Evolutionary conservation across 2,329 filamentous ascomycete genomes (phyloP), one percentile per base, ranked within the genome.

Genomic region (Fusarium nematophilum): DNA sequence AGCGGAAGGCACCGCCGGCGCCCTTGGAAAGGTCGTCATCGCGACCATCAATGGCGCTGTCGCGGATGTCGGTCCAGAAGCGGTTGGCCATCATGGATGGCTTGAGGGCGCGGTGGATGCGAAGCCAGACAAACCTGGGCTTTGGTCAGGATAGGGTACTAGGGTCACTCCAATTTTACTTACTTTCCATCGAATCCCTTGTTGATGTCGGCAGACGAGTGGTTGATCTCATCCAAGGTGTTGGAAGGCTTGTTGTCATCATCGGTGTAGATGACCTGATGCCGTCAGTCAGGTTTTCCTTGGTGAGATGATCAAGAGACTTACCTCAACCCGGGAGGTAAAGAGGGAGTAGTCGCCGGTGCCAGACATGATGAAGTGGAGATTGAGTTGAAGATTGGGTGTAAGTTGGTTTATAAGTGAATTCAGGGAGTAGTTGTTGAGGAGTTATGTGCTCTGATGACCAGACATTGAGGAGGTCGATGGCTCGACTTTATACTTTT

Each of bases 1-100:
- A 52, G 18, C 48, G 48, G 15, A 45, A 52, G n/a, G 27, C 23
- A 18, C 38, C 38, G 21, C 48, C 48, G 6, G 48, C 38, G 3
- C 38, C 48, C 21, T 51, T 37, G 21, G 29, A 38, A 6, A 44
- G 9, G n/a, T n/a, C n/a, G 29, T 51, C 47, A 6, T 15, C 9
- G 14, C 33, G 14, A 4, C 14, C 9, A n/a, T 36, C 37, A n/a
- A n/a, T n/a, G 9, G 31, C 13, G 26, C 2, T 7, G 8, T 14
- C 45, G 7, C n/a, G 2, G 6, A 40, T 14, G 9, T 49, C 46
- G 9, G 40, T 25, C 46, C 36, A 40, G 25, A 49, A n/a, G 23
- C 33, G 40, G 5, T 18, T 34, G 3, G 25, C 34, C 13, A 42
- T 25, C 15, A 14, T 8, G 7, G 9, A 3, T n/a, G 36, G 34